Evolutionary conservation across 1,284 basidiomycete species (phyloP).

Genomic region (Cryptococcus jaspeensis): DNA sequence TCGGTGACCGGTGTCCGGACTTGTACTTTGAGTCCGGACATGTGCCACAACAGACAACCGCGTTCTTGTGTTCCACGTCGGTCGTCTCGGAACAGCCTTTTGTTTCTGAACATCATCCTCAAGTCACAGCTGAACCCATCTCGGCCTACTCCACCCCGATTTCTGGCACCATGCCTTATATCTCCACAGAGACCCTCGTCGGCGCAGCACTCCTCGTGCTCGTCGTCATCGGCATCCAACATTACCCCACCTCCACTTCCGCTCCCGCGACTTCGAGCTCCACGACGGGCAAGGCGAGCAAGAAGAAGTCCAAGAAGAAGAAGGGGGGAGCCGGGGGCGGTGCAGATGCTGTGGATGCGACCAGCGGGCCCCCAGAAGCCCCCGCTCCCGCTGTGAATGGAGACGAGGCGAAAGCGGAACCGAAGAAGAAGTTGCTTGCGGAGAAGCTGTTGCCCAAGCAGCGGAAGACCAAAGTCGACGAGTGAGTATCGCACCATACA

Average conservation of each 20-base stretch:
- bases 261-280: background rate
- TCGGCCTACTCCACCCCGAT: no score
- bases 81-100: no score
- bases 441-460: constrained; percentile 45
- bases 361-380: no score
- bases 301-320: constrained; percentile 39
- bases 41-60: no score
- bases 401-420: constrained; percentile 3
- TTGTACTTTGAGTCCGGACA: no score
- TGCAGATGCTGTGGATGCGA: background rate
- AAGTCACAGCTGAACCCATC: no score
- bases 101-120: no score
- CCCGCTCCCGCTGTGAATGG: background rate
- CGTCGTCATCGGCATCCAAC: constrained; percentile 40
- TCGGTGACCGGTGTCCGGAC: no score
- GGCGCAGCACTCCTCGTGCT: constrained; percentile 38
- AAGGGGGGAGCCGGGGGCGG: constrained; percentile 9
- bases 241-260: constrained; percentile 18
- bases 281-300: constrained; percentile 11
- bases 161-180: constrained; percentile 42
- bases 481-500: no score
- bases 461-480: constrained; percentile 46
- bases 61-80: no score
- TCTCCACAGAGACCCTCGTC: constrained; percentile 46
- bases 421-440: constrained; percentile 39